Percentiles rank a stretch among this genome's conserved stretches.
Evolutionary conservation across 2,329 filamentous ascomycete species (phyloP).

Genomic region (Ceratocystis diversiconidia): DNA sequence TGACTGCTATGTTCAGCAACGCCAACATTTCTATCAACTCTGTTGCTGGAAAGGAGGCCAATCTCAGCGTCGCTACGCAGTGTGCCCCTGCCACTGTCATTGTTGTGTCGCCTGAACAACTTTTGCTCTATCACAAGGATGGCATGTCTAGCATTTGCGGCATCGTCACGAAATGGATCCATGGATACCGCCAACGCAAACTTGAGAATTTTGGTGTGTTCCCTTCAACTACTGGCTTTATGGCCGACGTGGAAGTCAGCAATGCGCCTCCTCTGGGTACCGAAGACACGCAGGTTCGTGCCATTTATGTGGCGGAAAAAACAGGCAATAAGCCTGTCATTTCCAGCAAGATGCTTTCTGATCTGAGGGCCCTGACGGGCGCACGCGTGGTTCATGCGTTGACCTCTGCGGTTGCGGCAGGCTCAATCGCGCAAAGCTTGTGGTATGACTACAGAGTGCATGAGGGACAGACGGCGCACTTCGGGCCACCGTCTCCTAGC

Average conservation of each 20-base stretch:
- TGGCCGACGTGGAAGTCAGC: conserved; percentile 33
- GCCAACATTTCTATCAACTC: conserved; percentile 79
- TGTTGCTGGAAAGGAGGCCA: conserved; percentile 58
- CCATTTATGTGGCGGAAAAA: conserved; percentile 67
- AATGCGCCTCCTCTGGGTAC: conserved; percentile 45
- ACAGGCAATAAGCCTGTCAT: conserved; percentile 51
- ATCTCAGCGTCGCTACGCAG: conserved; percentile 58
- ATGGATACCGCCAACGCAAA: conserved; percentile 56
- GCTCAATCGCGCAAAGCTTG: conserved; percentile 74
- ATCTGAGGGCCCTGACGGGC: conserved; percentile 67
- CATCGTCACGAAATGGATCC: conserved; percentile 53
- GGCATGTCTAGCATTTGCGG: conserved; percentile 27
- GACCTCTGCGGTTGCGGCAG: conserved; percentile 68
- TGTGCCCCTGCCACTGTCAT: conserved; percentile 70
- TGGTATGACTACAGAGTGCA: conserved; percentile 69
- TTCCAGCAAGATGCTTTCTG: conserved; percentile 55
- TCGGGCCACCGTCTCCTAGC: conserved; percentile 67
- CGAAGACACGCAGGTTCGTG: conserved; percentile 51
- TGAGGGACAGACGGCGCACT: conserved; percentile 41
- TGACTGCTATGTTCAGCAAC: conserved; percentile 73
- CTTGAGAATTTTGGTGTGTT: conserved; percentile 59
- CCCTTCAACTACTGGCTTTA: conserved; percentile 39
- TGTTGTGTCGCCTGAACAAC: conserved; percentile 52
- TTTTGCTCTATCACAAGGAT: conserved; percentile 13
- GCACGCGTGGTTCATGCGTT: conserved; percentile 76